Percentiles rank a stretch among this genome's conserved stretches.
Conservation (phyloP, 139 green algal genomes). For the Chlorella sp. region DNA sequence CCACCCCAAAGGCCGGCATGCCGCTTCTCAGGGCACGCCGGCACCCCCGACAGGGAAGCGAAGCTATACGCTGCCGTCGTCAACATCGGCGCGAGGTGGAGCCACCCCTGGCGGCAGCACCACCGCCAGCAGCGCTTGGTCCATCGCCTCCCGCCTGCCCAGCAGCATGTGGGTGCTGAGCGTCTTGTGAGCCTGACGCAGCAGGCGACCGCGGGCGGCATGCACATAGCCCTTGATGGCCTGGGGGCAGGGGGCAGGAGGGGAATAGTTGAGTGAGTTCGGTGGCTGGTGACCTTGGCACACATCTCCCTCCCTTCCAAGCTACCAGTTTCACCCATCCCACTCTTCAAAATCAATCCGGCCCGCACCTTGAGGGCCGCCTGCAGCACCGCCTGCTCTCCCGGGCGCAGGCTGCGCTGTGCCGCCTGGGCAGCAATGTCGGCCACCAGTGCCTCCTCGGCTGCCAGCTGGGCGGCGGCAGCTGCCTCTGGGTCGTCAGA, state of each 20-base stretch:
- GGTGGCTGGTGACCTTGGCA: no score
- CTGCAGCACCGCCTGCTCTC: not conserved
- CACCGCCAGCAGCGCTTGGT: not conserved
- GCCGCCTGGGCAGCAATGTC: not conserved
- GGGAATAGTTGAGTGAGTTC: no score
- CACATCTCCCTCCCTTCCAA: no score
- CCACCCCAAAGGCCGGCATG: no score
- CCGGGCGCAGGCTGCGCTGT: not conserved
- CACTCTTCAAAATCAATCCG: no score
- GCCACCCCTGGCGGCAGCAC: not conserved
- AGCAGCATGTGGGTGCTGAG: conserved; percentile 20
- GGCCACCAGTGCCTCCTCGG: not conserved
- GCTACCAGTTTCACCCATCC: no score
- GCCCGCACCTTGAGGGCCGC: not conserved
- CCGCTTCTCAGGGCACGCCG: no score
- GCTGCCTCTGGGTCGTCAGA: not conserved
- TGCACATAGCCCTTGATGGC: not conserved
- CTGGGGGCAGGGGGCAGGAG: no score
- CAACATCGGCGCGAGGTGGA: not conserved
- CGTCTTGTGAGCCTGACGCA: not conserved
- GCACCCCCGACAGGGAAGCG: no score
- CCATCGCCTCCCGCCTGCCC: not conserved
- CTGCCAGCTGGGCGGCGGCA: not conserved
- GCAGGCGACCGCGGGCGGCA: not conserved
- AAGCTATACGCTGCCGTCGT: no score